phyloP scores from a whole-genome alignment of 2,329 filamentous ascomycete genomes.

The Arthroderma sp. region DNA sequence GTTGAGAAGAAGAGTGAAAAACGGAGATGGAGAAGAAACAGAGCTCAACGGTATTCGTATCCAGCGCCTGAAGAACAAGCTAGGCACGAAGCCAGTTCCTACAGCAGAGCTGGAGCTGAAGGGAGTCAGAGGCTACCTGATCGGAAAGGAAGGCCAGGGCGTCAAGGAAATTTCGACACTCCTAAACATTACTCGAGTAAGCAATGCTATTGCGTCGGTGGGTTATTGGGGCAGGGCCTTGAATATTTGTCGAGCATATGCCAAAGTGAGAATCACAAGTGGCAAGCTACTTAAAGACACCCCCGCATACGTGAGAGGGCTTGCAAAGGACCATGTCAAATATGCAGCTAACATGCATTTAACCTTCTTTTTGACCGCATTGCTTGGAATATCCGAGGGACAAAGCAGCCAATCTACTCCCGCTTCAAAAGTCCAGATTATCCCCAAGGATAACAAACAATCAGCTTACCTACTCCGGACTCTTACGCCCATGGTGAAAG shows the following conservation, averaged over 20 bases:
- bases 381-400: constrained; percentile 23
- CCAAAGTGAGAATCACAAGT: constrained; percentile 24
- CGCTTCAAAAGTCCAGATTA: constrained; percentile 10
- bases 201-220: constrained; percentile 28
- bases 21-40: constrained; percentile 10
- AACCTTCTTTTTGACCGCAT: constrained; percentile 22
- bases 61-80: constrained; percentile 57
- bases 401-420: constrained; percentile 11
- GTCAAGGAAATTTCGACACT: constrained; percentile 55
- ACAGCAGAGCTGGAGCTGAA: constrained; percentile 58
- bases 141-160: constrained; percentile 54
- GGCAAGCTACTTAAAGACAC: constrained; percentile 26
- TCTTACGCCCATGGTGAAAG: constrained; percentile 23
- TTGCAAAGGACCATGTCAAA: constrained; percentile 27
- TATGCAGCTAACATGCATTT: constrained; percentile 27
- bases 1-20: constrained; percentile 33
- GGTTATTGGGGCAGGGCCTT: constrained; percentile 27
- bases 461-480: constrained; percentile 18
- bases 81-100: constrained; percentile 55
- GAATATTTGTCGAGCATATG: constrained; percentile 29
- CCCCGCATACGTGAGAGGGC: constrained; percentile 27
- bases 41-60: constrained; percentile 55
- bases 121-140: constrained; percentile 50
- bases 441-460: constrained; percentile 12
- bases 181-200: constrained; percentile 48